A percentile compares a stretch with the other conserved stretches of the same genome.
Conservation (phyloP, 2,329 filamentous ascomycete genomes). For the Paecilomyces sp. region DNA sequence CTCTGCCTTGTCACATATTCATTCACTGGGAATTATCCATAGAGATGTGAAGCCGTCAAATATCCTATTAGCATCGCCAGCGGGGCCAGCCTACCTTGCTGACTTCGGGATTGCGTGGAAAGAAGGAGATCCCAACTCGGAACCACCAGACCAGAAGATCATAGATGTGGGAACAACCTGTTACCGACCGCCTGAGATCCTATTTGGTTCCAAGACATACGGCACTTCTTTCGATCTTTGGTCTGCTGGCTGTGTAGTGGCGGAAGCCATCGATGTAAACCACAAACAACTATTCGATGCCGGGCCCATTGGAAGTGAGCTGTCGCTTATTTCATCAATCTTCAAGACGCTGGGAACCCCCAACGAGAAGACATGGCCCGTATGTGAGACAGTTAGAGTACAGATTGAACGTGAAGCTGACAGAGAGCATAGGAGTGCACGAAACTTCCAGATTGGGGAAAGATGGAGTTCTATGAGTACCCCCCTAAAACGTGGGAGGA, state of each 20-base stretch:
- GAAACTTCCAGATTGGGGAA: constrained; percentile 77
- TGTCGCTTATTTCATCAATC: constrained; percentile 84
- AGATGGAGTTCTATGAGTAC: constrained; percentile 72
- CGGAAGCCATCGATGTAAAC: constrained; percentile 58
- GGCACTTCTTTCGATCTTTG: constrained; percentile 73
- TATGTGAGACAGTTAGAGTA: constrained; percentile 25
- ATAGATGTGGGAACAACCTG: constrained; percentile 89
- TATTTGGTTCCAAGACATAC: constrained; percentile 78
- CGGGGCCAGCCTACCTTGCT: constrained; percentile 69
- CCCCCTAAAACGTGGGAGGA: constrained; percentile 59
- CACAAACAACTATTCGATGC: constrained; percentile 70
- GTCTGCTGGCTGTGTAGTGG: constrained; percentile 76
- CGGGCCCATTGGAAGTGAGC: constrained; percentile 82
- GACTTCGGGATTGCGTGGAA: constrained; percentile 95
- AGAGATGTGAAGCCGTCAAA: constrained; percentile 93
- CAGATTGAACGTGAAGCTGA: constrained; percentile 1
- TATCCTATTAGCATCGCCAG: constrained; percentile 60
- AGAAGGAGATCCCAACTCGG: constrained; percentile 49
- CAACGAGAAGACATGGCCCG: constrained; percentile 72
- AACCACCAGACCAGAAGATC: constrained; percentile 64
- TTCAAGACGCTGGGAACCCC: constrained; percentile 90
- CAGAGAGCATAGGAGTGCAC: constrained; percentile 23
- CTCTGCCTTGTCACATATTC: constrained; percentile 62
- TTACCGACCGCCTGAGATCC: constrained; percentile 81
- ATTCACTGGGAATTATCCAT: constrained; percentile 73